Conservation (phyloP, 1,284 basidiomycete species). For the Neonothopanus nambi region DNA sequence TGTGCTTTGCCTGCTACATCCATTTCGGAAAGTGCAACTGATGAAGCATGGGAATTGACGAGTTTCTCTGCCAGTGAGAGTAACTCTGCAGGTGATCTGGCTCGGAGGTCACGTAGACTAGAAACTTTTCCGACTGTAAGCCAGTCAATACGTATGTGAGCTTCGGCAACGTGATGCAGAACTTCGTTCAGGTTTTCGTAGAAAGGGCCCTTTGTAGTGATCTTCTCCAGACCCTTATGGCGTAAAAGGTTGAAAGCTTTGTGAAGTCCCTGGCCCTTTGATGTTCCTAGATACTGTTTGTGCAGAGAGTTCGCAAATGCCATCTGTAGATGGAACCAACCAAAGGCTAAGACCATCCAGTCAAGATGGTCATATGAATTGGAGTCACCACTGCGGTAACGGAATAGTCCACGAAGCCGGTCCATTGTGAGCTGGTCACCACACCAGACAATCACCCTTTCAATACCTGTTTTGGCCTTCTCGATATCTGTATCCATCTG, state of each 20-base stretch:
- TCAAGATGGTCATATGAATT: constrained; percentile 23
- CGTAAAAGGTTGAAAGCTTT: constrained; percentile 21
- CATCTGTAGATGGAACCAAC: constrained; percentile 24
- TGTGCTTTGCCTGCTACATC: constrained; percentile 10
- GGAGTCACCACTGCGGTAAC: constrained; percentile 16
- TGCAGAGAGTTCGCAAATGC: constrained; percentile 20
- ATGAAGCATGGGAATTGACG: constrained; percentile 16
- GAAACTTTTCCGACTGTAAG: constrained; percentile 6
- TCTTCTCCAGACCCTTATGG: constrained; percentile 16
- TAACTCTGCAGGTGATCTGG: constrained; percentile 16
- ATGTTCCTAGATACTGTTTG: constrained; percentile 17
- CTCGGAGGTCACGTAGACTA: constrained; percentile 17
- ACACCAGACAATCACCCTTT: not conserved
- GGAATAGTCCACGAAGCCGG: not conserved
- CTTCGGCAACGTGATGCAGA: constrained; percentile 23
- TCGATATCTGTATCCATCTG: constrained; percentile 5
- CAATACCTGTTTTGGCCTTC: not conserved
- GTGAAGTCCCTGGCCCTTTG: constrained; percentile 2
- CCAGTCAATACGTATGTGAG: constrained; percentile 22
- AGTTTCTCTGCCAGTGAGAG: constrained; percentile 15
- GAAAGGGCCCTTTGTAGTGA: constrained; percentile 22
- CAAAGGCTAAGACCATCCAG: constrained; percentile 20
- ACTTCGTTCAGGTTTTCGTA: constrained; percentile 25
- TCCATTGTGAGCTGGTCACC: constrained; percentile 3
- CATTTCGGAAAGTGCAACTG: constrained; percentile 13